Evolutionary conservation across 2,329 filamentous ascomycete genomes (phyloP).

Genomic region (Coniosporium tulheliwenetii): DNA sequence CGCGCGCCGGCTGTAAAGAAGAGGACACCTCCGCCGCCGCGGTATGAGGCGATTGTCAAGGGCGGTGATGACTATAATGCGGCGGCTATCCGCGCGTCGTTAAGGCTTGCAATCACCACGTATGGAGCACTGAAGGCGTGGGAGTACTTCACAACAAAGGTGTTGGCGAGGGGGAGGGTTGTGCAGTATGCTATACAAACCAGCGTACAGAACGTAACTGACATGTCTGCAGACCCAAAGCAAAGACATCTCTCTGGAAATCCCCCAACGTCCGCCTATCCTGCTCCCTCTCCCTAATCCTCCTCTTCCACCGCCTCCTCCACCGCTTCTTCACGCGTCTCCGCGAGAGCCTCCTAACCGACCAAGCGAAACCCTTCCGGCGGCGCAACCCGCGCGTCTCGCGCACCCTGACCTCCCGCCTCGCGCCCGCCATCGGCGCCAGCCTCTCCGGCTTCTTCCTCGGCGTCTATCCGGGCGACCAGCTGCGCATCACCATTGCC

Average conservation of each 20-base stretch:
- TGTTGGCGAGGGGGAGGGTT: constrained; percentile 17
- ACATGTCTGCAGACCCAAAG: constrained; percentile 14
- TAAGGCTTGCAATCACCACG: constrained; percentile 27
- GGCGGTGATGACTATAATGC: constrained; percentile 32
- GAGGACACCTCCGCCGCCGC: constrained; percentile 31
- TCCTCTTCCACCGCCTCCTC: constrained; percentile 77
- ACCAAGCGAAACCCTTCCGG: constrained; percentile 69
- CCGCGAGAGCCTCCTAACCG: constrained; percentile 60
- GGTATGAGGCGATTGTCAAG: constrained; percentile 34
- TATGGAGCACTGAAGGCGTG: constrained; percentile 30
- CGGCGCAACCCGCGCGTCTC: constrained; percentile 66
- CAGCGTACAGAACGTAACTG: not conserved
- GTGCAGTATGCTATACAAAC: not conserved
- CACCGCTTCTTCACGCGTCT: constrained; percentile 79
- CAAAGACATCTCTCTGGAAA: constrained; percentile 25
- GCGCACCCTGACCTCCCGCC: constrained; percentile 59
- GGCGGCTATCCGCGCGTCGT: constrained; percentile 27
- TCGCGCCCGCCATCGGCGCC: constrained; percentile 81
- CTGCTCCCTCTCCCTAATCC: constrained; percentile 66
- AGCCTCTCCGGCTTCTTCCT: constrained; percentile 73
- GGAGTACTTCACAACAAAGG: constrained; percentile 22
- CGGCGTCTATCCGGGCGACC: constrained; percentile 55
- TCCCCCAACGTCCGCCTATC: constrained; percentile 64
- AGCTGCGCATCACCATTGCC: constrained; percentile 62
- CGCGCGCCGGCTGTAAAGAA: constrained; percentile 47